A percentile compares a stretch with the other conserved stretches of the same genome.
These are phyloP conservation scores for Zoysia pacifica DNA, from an alignment of 176 grass and related monocot genomes.

Conservation along the genomic window DNA sequence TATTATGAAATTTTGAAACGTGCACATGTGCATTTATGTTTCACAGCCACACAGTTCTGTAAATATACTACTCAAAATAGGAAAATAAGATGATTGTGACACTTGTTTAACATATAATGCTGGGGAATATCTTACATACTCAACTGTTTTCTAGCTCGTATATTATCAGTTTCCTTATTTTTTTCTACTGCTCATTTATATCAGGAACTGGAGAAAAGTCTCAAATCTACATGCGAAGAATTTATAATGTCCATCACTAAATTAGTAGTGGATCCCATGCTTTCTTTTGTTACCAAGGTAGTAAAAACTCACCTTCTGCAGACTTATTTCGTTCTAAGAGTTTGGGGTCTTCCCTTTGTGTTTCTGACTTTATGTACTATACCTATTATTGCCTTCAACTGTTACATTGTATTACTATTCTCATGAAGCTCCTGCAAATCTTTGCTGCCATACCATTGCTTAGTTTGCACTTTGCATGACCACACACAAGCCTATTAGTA, in stretches of 20 bases:
- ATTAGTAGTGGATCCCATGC: constrained; percentile 95
- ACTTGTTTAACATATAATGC: constrained; percentile 30
- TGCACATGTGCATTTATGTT: constrained; percentile 1
- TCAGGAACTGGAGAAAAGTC: constrained; percentile 94
- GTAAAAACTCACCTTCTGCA: background rate
- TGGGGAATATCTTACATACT: background rate
- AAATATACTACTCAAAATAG: constrained; percentile 5
- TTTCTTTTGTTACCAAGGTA: constrained; percentile 99
- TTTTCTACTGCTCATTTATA: constrained; percentile 38
- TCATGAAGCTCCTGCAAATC: background rate
- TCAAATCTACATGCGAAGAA: constrained; percentile 94
- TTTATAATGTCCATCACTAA: constrained; percentile 99
- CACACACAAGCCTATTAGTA: background rate
- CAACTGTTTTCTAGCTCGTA: constrained; percentile 17
- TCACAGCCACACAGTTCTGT: background rate
- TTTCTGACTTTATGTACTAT: constrained; percentile 1
- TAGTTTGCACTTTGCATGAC: background rate
- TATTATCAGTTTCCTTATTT: constrained; percentile 33
- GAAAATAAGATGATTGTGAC: constrained; percentile 1
- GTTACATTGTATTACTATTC: background rate
- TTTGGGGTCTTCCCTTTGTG: background rate
- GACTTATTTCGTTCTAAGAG: background rate
- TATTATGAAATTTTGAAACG: constrained; percentile 15
- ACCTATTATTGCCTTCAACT: background rate
- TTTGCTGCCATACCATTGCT: background rate